Evolutionary conservation across 768 basidiomycete genomes (phyloP).

Genomic region (Hygrophorus pudorinus): DNA sequence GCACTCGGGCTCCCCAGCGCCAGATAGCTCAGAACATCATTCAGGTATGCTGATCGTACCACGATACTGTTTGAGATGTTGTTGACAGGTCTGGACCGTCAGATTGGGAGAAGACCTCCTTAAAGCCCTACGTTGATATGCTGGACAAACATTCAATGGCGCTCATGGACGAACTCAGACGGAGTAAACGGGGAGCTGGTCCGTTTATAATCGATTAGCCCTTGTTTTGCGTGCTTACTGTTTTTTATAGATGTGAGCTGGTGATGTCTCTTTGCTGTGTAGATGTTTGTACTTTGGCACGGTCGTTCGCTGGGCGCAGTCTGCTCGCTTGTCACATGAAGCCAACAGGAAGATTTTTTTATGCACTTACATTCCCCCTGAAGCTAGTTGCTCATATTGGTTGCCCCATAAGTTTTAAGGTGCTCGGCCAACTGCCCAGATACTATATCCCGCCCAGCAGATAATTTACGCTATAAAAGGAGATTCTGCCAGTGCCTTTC

Average conservation of each 20-base stretch:
- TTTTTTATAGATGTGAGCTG: not conserved
- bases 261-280: not conserved
- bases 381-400: no score
- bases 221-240: not conserved
- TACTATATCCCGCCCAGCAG: no score
- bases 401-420: no score
- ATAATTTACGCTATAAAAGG: no score
- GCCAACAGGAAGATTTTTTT: no score
- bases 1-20: slow-evolving; percentile 4
- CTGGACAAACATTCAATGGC: slow-evolving; percentile 61
- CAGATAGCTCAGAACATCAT: slow-evolving; percentile 30
- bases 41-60: slow-evolving; percentile 15
- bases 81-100: not conserved
- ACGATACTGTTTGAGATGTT: not conserved
- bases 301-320: no score
- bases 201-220: not conserved
- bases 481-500: no score
- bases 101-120: slow-evolving; percentile 83
- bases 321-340: no score
- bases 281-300: no score
- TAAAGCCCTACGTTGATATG: slow-evolving; percentile 86
- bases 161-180: slow-evolving; percentile 48
- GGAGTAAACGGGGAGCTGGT: not conserved
- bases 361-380: no score
- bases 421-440: no score